These are phyloP conservation scores for Blastobotrys apis DNA, from an alignment of 1,139 yeast species.

Conservation along the genomic window DNA sequence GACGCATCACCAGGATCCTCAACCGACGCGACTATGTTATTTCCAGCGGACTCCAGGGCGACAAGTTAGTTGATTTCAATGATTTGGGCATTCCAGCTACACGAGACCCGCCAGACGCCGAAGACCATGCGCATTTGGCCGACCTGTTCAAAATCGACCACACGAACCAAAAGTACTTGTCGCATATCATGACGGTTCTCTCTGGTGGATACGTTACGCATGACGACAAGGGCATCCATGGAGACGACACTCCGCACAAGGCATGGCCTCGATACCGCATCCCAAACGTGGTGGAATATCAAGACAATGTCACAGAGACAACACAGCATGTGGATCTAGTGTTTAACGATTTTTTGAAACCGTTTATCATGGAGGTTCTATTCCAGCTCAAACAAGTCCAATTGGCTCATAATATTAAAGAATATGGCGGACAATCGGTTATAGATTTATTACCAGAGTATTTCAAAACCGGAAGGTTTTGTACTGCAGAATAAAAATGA, in stretches of 20 bases:
- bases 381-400: conserved; percentile 23
- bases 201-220: conserved; percentile 75
- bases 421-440: conserved; percentile 50
- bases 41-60: conserved; percentile 8
- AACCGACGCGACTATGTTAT: conserved; percentile 50
- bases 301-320: conserved; percentile 30
- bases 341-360: conserved; percentile 69
- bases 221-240: conserved; percentile 79
- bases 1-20: conserved; percentile 33
- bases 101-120: neutral
- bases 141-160: neutral
- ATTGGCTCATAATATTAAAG: conserved; percentile 25
- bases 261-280: conserved; percentile 55
- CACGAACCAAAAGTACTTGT: neutral
- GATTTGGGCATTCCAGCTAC: conserved; percentile 23
- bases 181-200: neutral
- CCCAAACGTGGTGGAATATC: conserved; percentile 71
- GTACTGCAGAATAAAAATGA: neutral
- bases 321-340: conserved; percentile 58
- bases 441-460: conserved; percentile 42
- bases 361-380: conserved; percentile 59
- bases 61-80: conserved; percentile 17
- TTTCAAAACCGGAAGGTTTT: conserved; percentile 14
- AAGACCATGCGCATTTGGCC: neutral
- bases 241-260: conserved; percentile 83